Conservation (phyloP, 495 filamentous ascomycete genomes). For the Parathielavia appendiculata region DNA sequence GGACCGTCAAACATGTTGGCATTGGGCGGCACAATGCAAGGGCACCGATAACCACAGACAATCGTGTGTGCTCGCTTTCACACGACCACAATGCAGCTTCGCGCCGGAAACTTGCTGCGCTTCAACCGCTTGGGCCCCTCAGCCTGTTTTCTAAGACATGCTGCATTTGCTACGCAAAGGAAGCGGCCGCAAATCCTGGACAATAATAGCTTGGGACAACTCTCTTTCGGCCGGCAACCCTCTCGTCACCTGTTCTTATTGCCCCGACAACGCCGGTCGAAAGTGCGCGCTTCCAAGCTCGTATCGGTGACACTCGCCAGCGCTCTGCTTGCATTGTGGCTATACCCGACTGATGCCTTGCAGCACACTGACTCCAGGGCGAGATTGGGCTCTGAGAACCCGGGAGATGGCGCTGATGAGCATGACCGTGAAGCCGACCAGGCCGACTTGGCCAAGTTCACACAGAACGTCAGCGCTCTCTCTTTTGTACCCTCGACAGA, state of each 20-base stretch:
- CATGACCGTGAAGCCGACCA: constrained; percentile 16
- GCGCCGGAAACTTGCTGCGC: background rate
- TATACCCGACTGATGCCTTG: constrained; percentile 38
- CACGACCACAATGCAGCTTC: constrained; percentile 2
- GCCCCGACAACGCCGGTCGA: constrained; percentile 11
- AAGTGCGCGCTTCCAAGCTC: constrained; percentile 14
- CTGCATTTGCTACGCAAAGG: background rate
- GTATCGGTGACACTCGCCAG: constrained; percentile 30
- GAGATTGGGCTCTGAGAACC: background rate
- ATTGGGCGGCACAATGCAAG: background rate
- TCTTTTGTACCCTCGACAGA: constrained; percentile 48
- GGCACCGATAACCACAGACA: background rate
- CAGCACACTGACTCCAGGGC: constrained; percentile 11
- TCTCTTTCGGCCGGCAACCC: background rate
- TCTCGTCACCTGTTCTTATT: constrained; percentile 13
- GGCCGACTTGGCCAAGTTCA: constrained; percentile 57
- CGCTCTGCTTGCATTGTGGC: constrained; percentile 39
- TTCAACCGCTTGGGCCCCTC: background rate
- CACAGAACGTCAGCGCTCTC: constrained; percentile 55
- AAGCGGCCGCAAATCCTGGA: background rate
- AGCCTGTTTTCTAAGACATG: background rate
- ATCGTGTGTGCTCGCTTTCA: background rate
- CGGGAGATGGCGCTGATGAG: background rate
- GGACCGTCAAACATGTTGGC: background rate
- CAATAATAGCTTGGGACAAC: background rate